phyloP scores from a whole-genome alignment of 805 yeast species.

The Suhomyces kilbournensis region DNA sequence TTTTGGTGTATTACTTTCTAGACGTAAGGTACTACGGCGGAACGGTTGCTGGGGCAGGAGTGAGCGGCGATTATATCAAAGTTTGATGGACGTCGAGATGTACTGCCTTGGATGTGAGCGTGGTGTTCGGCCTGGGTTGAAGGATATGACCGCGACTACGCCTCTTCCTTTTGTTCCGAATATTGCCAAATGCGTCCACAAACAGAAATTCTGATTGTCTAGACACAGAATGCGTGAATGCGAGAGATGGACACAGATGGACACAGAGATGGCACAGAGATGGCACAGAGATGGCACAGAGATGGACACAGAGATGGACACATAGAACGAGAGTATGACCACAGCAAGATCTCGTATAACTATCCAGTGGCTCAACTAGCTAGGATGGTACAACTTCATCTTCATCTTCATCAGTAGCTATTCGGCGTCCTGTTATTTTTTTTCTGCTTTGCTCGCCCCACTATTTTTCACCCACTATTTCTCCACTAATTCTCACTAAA shows the following conservation, averaged over 20 bases:
- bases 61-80: background rate
- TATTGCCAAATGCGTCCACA: background rate
- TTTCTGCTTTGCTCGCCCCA: too few relatives aligned
- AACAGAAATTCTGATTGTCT: background rate
- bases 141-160: background rate
- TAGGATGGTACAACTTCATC: too few relatives aligned
- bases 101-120: background rate
- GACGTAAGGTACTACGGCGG: background rate
- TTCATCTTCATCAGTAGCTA: too few relatives aligned
- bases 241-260: background rate
- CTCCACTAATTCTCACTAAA: background rate
- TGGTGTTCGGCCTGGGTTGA: background rate
- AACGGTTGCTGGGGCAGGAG: background rate
- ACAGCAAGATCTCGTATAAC: background rate
- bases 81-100: background rate
- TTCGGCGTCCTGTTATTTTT: too few relatives aligned
- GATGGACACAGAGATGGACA: too few relatives aligned
- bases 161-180: slow-evolving; percentile 1
- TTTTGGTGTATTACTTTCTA: background rate
- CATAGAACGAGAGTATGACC: too few relatives aligned
- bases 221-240: background rate
- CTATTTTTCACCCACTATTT: too few relatives aligned
- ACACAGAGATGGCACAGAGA: too few relatives aligned
- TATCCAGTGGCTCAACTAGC: too few relatives aligned
- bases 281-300: background rate